Evolutionary conservation across 148 eudicot species (phyloP), one percentile per base, ranked within the genome.

Genomic region (Persicaria tinctoria): DNA sequence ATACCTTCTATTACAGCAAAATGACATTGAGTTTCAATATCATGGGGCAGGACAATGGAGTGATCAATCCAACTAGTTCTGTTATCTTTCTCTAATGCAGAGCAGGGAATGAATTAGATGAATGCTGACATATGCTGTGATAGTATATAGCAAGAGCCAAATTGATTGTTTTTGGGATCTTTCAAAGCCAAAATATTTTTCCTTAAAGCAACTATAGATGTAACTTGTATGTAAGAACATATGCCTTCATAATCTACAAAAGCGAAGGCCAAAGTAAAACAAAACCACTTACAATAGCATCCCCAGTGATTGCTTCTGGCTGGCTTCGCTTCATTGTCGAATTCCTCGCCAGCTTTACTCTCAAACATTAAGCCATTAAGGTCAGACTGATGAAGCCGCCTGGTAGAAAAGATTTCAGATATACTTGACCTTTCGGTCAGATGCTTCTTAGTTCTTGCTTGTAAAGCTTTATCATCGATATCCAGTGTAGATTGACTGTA

Each of bases 401-500:
- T 13, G 47, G 0, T 13, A 27, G 10, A 32, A 62, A 23, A 66
- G 3, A 23, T 46, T 20, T 66, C 12, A 66, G 48, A 66, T 66
- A 66, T 66, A 66, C 47, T 41, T 44, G 70, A 66, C 70, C 70
- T 66, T 66, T 44, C 44, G 18, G 38, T 44, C 70, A 66, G 32
- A 66, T 66, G 70, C 70, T 41, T 66, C 70, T 0, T 66, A 66
- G 48, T 66, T 66, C 48, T 32, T 41, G 48, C 70, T 66, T 66
- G 47, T 13, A 66, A 66, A 66, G 44, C 70, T 66, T 27, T 17
- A 66, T 38, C 47, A 66, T 66, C 47, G 70, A 14, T 46, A 47
- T 41, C 70, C 70, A 44, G 18, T 8, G 41, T 41, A 60, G 27
- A 60, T 60, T 38, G 38, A 18, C 68, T 66, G 38, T 66, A 41